A percentile compares a stretch with the other conserved stretches of the same genome.
phyloP scores from a whole-genome alignment of 1,284 basidiomycete genomes.

The Phellinidium pouzarii region DNA sequence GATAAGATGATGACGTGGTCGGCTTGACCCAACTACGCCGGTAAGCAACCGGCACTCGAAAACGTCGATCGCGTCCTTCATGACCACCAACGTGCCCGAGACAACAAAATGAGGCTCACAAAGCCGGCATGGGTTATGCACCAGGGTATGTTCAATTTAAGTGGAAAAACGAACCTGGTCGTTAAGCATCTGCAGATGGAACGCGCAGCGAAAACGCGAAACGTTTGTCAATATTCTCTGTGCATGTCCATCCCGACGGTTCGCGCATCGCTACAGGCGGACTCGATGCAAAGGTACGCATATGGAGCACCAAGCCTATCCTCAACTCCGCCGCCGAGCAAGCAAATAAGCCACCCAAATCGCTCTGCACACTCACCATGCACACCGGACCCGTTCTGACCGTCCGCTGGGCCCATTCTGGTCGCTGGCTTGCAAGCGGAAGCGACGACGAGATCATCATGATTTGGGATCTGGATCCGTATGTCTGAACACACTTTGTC shows the following conservation, averaged over 20 bases:
- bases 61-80: background rate
- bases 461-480: constrained; percentile 98
- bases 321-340: constrained; percentile 66
- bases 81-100: background rate
- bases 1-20: too few species aligned
- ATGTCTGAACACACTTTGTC: constrained; percentile 31
- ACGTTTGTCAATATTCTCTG: constrained; percentile 83
- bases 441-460: constrained; percentile 94
- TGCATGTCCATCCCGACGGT: constrained; percentile 93
- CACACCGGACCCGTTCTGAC: constrained; percentile 93
- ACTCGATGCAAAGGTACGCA: constrained; percentile 90
- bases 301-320: constrained; percentile 96
- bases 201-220: constrained; percentile 42
- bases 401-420: constrained; percentile 95
- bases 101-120: constrained; percentile 55
- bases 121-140: constrained; percentile 72
- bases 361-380: constrained; percentile 86
- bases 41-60: too few species aligned
- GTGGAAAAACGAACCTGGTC: constrained; percentile 17
- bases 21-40: too few species aligned
- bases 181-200: constrained; percentile 8
- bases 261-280: constrained; percentile 95
- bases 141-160: constrained; percentile 37
- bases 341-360: constrained; percentile 76
- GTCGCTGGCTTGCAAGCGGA: constrained; percentile 90